A percentile compares a stretch with the other conserved stretches of the same genome.
phyloP scores from a whole-genome alignment of 2,329 filamentous ascomycete species.

The Penicillium sp. region DNA sequence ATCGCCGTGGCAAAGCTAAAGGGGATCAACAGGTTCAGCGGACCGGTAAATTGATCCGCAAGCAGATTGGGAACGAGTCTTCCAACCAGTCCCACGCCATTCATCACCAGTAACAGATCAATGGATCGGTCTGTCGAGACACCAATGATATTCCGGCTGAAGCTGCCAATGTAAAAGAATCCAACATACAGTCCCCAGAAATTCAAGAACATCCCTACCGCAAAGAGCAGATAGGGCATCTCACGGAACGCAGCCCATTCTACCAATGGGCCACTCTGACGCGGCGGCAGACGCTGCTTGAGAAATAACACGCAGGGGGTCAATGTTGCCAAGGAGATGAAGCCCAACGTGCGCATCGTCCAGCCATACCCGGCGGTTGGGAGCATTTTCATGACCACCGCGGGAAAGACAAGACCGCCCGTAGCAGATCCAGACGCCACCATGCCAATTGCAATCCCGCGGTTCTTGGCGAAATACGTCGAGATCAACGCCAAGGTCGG shows the following conservation, averaged over 20 bases:
- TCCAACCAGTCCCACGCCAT: constrained; percentile 61
- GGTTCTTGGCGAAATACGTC: constrained; percentile 63
- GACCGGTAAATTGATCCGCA: constrained; percentile 59
- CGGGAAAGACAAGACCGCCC: constrained; percentile 65
- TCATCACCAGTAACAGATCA: constrained; percentile 65
- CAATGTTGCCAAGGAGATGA: constrained; percentile 57
- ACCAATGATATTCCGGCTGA: constrained; percentile 41
- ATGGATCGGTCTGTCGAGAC: constrained; percentile 52
- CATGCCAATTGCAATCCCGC: constrained; percentile 61
- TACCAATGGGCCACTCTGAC: constrained; percentile 53
- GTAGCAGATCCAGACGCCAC: constrained; percentile 61
- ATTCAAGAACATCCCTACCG: constrained; percentile 46
- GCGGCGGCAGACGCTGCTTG: constrained; percentile 52
- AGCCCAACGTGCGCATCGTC: constrained; percentile 63
- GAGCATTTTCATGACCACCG: constrained; percentile 58
- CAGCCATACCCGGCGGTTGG: constrained; percentile 64
- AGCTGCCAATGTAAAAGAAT: constrained; percentile 52
- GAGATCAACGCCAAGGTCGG: constrained; percentile 57
- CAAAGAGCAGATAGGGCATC: constrained; percentile 47
- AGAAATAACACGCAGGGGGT: constrained; percentile 47
- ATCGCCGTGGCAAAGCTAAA: constrained; percentile 45
- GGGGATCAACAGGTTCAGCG: constrained; percentile 63
- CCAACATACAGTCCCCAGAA: constrained; percentile 58
- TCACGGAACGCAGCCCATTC: constrained; percentile 56
- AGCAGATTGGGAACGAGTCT: constrained; percentile 60